Evolutionary conservation across 495 filamentous ascomycete genomes (phyloP).

Genomic region (Evernia prunastri): DNA sequence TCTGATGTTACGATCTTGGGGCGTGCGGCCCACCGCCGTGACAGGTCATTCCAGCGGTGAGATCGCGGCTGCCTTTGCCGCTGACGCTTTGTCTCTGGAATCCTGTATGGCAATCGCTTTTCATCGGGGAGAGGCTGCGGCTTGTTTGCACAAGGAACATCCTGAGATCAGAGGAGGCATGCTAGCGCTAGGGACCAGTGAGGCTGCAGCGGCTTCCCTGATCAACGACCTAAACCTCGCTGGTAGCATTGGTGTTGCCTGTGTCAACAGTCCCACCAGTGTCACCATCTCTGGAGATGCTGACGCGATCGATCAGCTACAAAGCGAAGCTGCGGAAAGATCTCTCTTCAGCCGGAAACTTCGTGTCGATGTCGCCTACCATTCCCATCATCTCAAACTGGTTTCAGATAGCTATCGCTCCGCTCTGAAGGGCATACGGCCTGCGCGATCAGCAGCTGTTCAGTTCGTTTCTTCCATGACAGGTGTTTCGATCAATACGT

Average conservation of each 20-base stretch:
- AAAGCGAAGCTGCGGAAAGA: constrained; percentile 27
- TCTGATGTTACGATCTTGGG: constrained; percentile 34
- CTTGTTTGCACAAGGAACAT: constrained; percentile 8
- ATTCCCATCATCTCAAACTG: constrained; percentile 36
- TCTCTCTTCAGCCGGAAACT: constrained; percentile 36
- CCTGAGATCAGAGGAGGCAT: constrained; percentile 7
- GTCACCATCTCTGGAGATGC: constrained; percentile 33
- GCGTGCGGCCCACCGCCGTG: constrained; percentile 31
- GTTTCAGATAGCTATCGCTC: constrained; percentile 33
- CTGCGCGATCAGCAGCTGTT: background rate
- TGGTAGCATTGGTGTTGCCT: constrained; percentile 24
- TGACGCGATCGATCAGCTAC: constrained; percentile 28
- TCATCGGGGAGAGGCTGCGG: constrained; percentile 29
- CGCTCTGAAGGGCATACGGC: background rate
- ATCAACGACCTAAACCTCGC: background rate
- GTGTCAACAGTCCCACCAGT: constrained; percentile 32
- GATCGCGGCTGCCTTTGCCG: constrained; percentile 39
- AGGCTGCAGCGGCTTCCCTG: background rate
- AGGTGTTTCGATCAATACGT: background rate
- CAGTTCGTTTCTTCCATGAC: constrained; percentile 8
- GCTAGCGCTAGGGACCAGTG: background rate
- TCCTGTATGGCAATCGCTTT: constrained; percentile 34
- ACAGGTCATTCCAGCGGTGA: constrained; percentile 39
- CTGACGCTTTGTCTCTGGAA: constrained; percentile 19
- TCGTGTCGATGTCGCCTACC: constrained; percentile 40